These are phyloP conservation scores for Astrothelium macrocarpum DNA, from an alignment of 495 filamentous ascomycete species.

Conservation along the genomic window DNA sequence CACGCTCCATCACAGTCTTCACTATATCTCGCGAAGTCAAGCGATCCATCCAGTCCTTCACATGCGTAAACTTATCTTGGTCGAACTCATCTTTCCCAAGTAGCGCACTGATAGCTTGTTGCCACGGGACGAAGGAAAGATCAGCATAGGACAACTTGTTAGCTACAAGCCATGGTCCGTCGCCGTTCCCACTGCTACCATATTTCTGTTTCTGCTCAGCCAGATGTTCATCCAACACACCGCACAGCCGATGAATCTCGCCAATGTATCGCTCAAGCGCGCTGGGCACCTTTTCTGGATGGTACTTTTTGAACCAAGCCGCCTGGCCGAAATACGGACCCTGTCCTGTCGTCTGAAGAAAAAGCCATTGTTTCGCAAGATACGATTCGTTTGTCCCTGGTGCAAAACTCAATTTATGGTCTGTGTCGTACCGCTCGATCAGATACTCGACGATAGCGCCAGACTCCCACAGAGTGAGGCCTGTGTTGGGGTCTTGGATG, in stretches of 20 bases:
- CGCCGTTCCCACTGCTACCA: slow-evolving; percentile 41
- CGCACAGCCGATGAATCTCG: slow-evolving; percentile 34
- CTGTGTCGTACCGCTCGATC: slow-evolving; percentile 18
- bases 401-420: not conserved
- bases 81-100: slow-evolving; percentile 11
- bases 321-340: not conserved
- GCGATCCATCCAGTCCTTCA: slow-evolving; percentile 26
- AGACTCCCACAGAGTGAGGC: slow-evolving; percentile 47
- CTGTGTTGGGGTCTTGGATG: slow-evolving; percentile 60
- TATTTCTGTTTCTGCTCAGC: slow-evolving; percentile 34
- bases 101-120: not conserved
- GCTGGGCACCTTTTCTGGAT: slow-evolving; percentile 30
- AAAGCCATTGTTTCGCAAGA: slow-evolving; percentile 1
- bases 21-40: slow-evolving; percentile 21
- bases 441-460: slow-evolving; percentile 25
- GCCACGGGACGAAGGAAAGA: slow-evolving; percentile 22
- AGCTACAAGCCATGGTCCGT: slow-evolving; percentile 40
- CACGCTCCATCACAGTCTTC: slow-evolving; percentile 12
- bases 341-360: not conserved
- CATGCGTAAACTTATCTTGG: slow-evolving; percentile 21
- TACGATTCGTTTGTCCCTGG: not conserved
- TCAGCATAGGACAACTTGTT: slow-evolving; percentile 71
- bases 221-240: slow-evolving; percentile 48
- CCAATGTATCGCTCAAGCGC: slow-evolving; percentile 38
- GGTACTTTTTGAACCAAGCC: slow-evolving; percentile 16